A percentile compares a stretch with the other conserved stretches of the same genome.
phyloP scores from a whole-genome alignment of 306 rosid genomes.

The Inga laurina region DNA sequence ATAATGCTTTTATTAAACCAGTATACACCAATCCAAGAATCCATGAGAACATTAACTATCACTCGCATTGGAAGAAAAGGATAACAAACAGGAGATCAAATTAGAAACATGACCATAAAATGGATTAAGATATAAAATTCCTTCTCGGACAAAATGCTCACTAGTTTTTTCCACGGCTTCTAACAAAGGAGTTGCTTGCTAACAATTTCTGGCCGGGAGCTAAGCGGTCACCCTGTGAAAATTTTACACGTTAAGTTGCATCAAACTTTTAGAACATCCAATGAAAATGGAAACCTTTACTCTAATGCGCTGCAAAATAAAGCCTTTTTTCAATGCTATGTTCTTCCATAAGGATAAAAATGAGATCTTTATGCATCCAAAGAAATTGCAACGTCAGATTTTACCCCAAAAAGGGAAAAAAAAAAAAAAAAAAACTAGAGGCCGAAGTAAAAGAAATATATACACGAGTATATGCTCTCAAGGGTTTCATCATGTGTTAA shows the following conservation, averaged over 20 bases:
- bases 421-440: neutral
- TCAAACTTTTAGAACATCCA: constrained; percentile 28
- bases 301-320: constrained; percentile 6
- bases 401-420: too few species aligned
- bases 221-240: constrained; percentile 76
- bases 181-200: constrained; percentile 61
- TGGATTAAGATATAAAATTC: constrained; percentile 23
- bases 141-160: constrained; percentile 24
- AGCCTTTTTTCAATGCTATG: constrained; percentile 10
- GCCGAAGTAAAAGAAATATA: neutral
- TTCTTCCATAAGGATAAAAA: constrained; percentile 17
- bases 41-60: constrained; percentile 8
- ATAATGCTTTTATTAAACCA: constrained; percentile 31
- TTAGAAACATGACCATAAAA: constrained; percentile 14
- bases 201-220: constrained; percentile 61
- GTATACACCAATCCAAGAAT: constrained; percentile 25
- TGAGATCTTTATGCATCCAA: neutral
- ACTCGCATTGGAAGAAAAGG: constrained; percentile 14
- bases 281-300: neutral
- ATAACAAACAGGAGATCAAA: neutral
- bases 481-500: neutral
- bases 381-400: neutral
- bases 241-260: constrained; percentile 13
- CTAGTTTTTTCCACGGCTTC: constrained; percentile 74
- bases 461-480: neutral